phyloP scores from a whole-genome alignment of 345 rosid species.

The Eucalyptus sp. region DNA sequence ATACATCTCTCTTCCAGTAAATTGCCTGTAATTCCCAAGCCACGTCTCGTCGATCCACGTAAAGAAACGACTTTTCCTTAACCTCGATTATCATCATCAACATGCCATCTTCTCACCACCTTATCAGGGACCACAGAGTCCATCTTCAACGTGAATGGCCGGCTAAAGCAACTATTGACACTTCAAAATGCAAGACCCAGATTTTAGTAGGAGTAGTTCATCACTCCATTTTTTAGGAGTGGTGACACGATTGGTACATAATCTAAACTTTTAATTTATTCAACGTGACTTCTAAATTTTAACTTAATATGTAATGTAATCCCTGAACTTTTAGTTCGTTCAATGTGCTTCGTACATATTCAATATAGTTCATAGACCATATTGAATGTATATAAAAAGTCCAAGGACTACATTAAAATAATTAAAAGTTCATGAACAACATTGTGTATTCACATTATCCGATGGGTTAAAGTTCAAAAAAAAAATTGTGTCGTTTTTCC shows the following conservation, averaged over 20 bases:
- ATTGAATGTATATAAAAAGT: no score
- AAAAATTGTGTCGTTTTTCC: no score
- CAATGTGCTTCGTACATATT: no score
- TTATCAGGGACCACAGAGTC: no score
- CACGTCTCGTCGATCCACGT: neutral
- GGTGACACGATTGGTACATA: no score
- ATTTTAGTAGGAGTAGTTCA: neutral
- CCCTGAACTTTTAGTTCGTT: rapidly evolving
- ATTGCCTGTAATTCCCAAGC: neutral
- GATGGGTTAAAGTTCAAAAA: no score
- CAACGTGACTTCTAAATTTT: rapidly evolving
- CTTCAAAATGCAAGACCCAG: neutral
- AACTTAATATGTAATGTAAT: rapidly evolving
- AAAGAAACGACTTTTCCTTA: neutral
- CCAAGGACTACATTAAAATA: rapidly evolving
- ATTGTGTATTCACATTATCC: no score
- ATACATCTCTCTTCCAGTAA: neutral
- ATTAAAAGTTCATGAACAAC: no score
- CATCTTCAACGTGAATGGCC: neutral
- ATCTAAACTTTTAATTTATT: no score
- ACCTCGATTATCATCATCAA: neutral
- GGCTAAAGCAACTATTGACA: neutral
- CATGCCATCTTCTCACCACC: no score
- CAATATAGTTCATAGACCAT: no score
- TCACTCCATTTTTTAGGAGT: neutral